These are phyloP conservation scores for Protomyces arabidopsidicola DNA, from an alignment of 1,139 yeast genomes.

Conservation along the genomic window DNA sequence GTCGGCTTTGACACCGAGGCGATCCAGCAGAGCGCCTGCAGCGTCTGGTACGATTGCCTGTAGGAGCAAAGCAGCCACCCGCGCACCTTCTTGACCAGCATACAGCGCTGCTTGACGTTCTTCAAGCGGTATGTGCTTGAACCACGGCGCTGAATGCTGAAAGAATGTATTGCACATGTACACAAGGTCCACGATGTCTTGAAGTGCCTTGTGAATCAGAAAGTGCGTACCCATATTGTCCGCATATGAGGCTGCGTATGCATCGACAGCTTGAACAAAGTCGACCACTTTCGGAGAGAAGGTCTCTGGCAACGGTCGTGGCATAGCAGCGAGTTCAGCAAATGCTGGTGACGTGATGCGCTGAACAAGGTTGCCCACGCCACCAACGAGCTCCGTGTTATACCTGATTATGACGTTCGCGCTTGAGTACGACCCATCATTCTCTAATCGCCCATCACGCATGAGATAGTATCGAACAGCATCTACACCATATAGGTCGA, in stretches of 20 bases:
- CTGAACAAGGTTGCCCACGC: slow-evolving; percentile 17
- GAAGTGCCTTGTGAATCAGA: slow-evolving; percentile 10
- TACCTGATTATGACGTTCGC: slow-evolving; percentile 7
- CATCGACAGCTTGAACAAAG: neutral
- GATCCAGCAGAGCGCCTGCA: slow-evolving; percentile 55
- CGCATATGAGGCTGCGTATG: neutral
- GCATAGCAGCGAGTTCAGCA: neutral
- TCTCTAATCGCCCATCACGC: slow-evolving; percentile 29
- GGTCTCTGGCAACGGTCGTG: neutral
- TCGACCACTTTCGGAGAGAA: slow-evolving; percentile 9
- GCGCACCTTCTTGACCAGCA: slow-evolving; percentile 63
- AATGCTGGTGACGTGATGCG: neutral
- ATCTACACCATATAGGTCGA: slow-evolving; percentile 39
- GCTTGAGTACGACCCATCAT: slow-evolving; percentile 24
- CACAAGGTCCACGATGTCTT: slow-evolving; percentile 56
- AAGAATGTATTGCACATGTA: slow-evolving; percentile 58
- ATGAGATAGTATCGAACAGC: slow-evolving; percentile 29
- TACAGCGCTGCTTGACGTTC: slow-evolving; percentile 54
- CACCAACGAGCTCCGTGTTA: slow-evolving; percentile 25
- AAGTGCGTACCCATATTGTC: neutral
- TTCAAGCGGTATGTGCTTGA: slow-evolving; percentile 34
- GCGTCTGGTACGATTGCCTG: slow-evolving; percentile 70
- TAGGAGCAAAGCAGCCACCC: slow-evolving; percentile 63
- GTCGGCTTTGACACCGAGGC: slow-evolving; percentile 50
- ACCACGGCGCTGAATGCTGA: slow-evolving; percentile 46